Evolutionary conservation across 2,329 filamentous ascomycete genomes (phyloP).

Genomic region (Sporothrix brunneoviolacea): DNA sequence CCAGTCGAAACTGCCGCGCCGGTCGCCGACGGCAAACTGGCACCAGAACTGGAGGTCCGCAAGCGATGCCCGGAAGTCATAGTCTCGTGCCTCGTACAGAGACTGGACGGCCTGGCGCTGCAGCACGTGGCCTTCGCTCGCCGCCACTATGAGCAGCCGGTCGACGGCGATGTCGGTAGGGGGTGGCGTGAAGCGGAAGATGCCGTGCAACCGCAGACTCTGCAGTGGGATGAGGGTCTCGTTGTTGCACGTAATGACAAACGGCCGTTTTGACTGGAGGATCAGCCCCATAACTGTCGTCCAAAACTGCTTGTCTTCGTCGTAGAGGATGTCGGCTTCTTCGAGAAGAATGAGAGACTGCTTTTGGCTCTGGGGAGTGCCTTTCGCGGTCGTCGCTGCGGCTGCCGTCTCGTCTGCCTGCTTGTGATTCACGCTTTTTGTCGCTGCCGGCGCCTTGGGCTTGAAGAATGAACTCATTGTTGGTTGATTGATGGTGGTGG

Average conservation of each 20-base stretch:
- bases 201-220: constrained; percentile 72
- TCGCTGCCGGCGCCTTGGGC: constrained; percentile 32
- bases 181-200: constrained; percentile 67
- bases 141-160: constrained; percentile 73
- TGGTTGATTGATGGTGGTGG: constrained; percentile 61
- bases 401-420: constrained; percentile 14
- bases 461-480: constrained; percentile 80
- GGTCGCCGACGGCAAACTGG: constrained; percentile 86
- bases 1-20: constrained; percentile 86
- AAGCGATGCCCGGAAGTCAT: constrained; percentile 74
- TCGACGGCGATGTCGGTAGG: constrained; percentile 64
- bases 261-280: constrained; percentile 77
- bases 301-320: constrained; percentile 97
- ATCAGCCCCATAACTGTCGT: constrained; percentile 71
- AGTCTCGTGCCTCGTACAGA: constrained; percentile 61
- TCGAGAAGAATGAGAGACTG: constrained; percentile 92
- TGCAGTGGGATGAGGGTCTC: constrained; percentile 73
- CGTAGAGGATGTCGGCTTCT: constrained; percentile 88
- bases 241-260: constrained; percentile 92
- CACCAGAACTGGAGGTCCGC: constrained; percentile 93
- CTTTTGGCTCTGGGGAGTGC: constrained; percentile 56
- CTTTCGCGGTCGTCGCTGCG: constrained; percentile 23
- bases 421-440: constrained; percentile 13
- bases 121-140: constrained; percentile 81
- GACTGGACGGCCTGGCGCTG: constrained; percentile 57